A percentile compares a stretch with the other conserved stretches of the same genome.
phyloP scores from a whole-genome alignment of 192 early-diverging fungal genomes.

The Backusella luteola region DNA sequence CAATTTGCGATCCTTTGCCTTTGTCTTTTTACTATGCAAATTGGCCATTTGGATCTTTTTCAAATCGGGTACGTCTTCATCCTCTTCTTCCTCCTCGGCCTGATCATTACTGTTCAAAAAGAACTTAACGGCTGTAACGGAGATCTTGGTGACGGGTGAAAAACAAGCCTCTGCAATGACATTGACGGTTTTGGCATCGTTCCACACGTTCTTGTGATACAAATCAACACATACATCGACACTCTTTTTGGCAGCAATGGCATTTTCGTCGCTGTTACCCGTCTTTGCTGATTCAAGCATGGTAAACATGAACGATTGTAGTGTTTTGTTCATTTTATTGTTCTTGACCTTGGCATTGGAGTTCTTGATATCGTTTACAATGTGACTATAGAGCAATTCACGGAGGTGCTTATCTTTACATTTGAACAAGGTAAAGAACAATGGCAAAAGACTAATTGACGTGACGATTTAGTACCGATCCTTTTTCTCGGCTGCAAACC shows the following conservation, averaged over 20 bases:
- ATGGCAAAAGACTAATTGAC: conserved; percentile 59
- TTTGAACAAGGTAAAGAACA: conserved; percentile 97
- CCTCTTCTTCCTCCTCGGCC: conserved; percentile 69
- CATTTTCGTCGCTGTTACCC: conserved; percentile 64
- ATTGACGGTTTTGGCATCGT: conserved; percentile 98
- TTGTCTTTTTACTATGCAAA: conserved; percentile 86
- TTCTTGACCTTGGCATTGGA: conserved; percentile 93
- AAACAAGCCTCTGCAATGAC: conserved; percentile 97
- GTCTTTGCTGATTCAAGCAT: conserved; percentile 78
- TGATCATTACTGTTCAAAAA: conserved; percentile 84
- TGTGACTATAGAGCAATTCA: conserved; percentile 86
- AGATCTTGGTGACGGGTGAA: conserved; percentile 86
- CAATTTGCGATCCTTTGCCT: conserved; percentile 69
- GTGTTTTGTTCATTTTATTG: conserved; percentile 96
- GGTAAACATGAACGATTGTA: conserved; percentile 98
- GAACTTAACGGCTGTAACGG: conserved; percentile 91
- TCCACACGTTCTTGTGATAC: conserved; percentile 96
- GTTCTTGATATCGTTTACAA: conserved; percentile 93
- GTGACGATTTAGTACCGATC: neutral
- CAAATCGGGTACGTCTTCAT: conserved; percentile 66
- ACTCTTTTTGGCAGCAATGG: conserved; percentile 94
- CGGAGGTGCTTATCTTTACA: conserved; percentile 92
- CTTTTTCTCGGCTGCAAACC: neutral
- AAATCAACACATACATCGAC: conserved; percentile 97
- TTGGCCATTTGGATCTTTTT: conserved; percentile 74